Evolutionary conservation across 2,329 filamentous ascomycete genomes (phyloP).

Genomic region (Xylariaceae sp.): DNA sequence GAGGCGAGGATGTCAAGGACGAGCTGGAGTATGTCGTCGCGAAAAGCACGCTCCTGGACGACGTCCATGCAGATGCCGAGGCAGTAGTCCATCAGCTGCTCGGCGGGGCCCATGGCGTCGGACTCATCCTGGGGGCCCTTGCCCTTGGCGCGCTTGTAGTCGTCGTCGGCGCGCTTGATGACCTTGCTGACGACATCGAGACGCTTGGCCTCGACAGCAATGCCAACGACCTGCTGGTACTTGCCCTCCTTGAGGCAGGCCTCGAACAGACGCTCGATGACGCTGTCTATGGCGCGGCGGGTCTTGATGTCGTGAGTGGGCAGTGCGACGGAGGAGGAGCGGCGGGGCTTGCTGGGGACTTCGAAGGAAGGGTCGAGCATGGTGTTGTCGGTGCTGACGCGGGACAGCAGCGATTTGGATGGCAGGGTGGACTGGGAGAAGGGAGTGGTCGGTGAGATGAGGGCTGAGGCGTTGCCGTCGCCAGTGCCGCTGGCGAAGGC

Average conservation of each 20-base stretch:
- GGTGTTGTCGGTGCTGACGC: slow-evolving; percentile 64
- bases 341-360: slow-evolving; percentile 49
- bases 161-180: slow-evolving; percentile 83
- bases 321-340: slow-evolving; percentile 60
- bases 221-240: slow-evolving; percentile 94
- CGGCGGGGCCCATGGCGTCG: slow-evolving; percentile 57
- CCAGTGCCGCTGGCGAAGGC: slow-evolving; percentile 65
- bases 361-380: slow-evolving; percentile 58
- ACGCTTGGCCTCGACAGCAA: slow-evolving; percentile 91
- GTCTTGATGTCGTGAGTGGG: slow-evolving; percentile 62
- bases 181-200: slow-evolving; percentile 80
- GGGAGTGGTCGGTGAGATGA: slow-evolving; percentile 86
- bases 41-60: slow-evolving; percentile 85
- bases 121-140: slow-evolving; percentile 57
- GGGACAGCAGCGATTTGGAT: slow-evolving; percentile 91
- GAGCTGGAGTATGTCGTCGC: slow-evolving; percentile 78
- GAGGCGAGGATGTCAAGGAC: slow-evolving; percentile 87
- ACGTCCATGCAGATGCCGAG: slow-evolving; percentile 96
- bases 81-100: slow-evolving; percentile 96
- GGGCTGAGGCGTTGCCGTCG: slow-evolving; percentile 63
- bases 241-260: slow-evolving; percentile 80
- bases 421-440: slow-evolving; percentile 92
- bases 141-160: slow-evolving; percentile 69
- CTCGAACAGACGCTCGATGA: slow-evolving; percentile 89
- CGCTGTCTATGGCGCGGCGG: slow-evolving; percentile 72